These are phyloP conservation scores for Flueggea neowawraea DNA, from an alignment of 441 rosid genomes.

Conservation along the genomic window DNA sequence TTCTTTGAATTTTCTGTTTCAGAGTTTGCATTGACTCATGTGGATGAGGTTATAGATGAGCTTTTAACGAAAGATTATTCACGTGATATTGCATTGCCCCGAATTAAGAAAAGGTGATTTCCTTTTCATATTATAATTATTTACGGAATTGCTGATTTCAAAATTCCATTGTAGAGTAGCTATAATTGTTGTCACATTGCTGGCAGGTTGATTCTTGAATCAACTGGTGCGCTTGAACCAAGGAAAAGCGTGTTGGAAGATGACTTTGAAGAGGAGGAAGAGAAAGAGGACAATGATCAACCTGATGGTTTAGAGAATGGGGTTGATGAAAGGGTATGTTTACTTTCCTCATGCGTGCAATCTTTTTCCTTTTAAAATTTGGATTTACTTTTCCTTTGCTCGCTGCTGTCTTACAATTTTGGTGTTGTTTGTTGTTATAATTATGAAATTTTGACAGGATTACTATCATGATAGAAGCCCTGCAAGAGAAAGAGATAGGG, in stretches of 20 bases:
- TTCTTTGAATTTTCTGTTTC: not conserved
- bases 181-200: not conserved
- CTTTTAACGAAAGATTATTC: constrained; percentile 80
- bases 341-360: not conserved
- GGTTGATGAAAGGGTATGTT: constrained; percentile 60
- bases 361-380: not conserved
- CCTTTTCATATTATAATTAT: not conserved
- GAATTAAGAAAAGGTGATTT: constrained; percentile 72
- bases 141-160: not conserved
- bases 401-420: not conserved
- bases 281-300: constrained; percentile 79
- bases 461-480: constrained; percentile 75
- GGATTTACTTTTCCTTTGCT: not conserved
- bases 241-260: constrained; percentile 93
- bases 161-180: too few relatives aligned
- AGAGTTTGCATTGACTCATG: constrained; percentile 67
- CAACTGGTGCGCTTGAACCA: constrained; percentile 64
- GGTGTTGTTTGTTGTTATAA: constrained; percentile 8
- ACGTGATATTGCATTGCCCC: constrained; percentile 87
- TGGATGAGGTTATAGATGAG: constrained; percentile 88
- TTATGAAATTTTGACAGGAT: constrained; percentile 44
- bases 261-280: constrained; percentile 97
- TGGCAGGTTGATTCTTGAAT: constrained; percentile 79
- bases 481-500: constrained; percentile 73
- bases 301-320: constrained; percentile 49